Base-by-base conservation (phyloP, 2,329 filamentous ascomycete genomes). In the Paramyrothecium sp. region DNA sequence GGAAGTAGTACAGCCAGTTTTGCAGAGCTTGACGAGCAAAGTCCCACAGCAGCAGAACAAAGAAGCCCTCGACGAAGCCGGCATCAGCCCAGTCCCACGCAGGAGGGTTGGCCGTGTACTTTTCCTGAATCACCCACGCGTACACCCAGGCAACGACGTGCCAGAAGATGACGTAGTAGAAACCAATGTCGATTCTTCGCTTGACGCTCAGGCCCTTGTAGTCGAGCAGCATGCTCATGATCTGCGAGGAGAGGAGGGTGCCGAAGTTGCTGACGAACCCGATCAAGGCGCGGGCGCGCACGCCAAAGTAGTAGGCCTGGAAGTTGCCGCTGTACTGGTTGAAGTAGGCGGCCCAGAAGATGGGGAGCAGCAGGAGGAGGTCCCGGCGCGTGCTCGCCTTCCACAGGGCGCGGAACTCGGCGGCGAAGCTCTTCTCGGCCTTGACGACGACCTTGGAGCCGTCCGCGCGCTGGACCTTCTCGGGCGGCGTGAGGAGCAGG, bases 1-100 rank as follows among this genome's bases (percentile, higher is more conserved):
- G 69, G 19, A 85, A 69, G 61, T 83, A 84, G 60, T 84, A 84
- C 1, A 84, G 70, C 79, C 79, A 84, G 55, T 83, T 84, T 64
- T 84, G 81, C 20, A 83, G 64, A 1, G 78, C 71, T 62, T 85
- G 81, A 2, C 79, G 72, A 2, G 80, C 71, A 60, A 83, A 83
- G 8, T 75, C 71, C 80, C 78, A 81, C 0, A 81, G 69, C 0
- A 80, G 66, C 1, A 81, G 59, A 3, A 81, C 79, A 53, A 81
- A 81, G 57, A 80, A 75, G 1, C 77, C 78, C 56, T 80, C 72
- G 0, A 71, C 67, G 19, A 80, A 81, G 0, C 78, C 79, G 21
- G 71, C 67, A 33, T 71, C 71, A 1, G 67, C 62, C 73, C 76
- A 79, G 54, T 80, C 77, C 41, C 72, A 67, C 0, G 67, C 65